Evolutionary conservation across 164 flowering plant genomes (phyloP), one percentile per base, ranked within the genome.

Genomic region (Stephania cephalantha): DNA sequence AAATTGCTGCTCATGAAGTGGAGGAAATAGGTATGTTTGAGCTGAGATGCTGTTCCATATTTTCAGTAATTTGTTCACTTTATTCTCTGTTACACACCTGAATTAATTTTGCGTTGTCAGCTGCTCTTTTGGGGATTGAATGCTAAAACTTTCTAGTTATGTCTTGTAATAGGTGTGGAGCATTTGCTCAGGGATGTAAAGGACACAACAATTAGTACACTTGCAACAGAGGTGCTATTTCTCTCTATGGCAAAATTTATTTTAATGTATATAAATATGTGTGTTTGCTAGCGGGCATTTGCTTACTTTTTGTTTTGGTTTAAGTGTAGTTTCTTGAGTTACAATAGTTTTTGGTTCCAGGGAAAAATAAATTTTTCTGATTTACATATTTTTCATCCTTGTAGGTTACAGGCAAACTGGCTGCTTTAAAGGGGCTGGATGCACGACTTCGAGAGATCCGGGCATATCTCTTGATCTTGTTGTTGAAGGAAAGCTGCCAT

Each of bases 1-100:
- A 94, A 87, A 94, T 96, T 79, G 98, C 97, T 75, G 99, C 99
- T 78, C 98, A 94, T 84, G 99, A 96, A 80, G 99, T 94, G 44
- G 99, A 96, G 86, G 99, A 96, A 87, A 96, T 96, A 66, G 98
- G 98, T 96, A 87, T 58, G 88, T 68, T 35, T 67, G 44, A 20
- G 1, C 9, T 1, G 20, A 46, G 42, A 35, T 61, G n/a, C n/a
- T 61, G 25, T 61, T 53, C 13, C 61, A 8, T 6, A 13, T 11
- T 18, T 61, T 61, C 20, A 61, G 20, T 61, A n/a, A 61, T 17
- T 61, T 61, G 4, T 18, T n/a, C 9, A 22, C 66, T n/a, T n/a
- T 20, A 18, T 25, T n/a, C 66, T 18, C 10, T 25, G 20, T 61
- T 61, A 61, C 20, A 6, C 42, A 35, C 42, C 4, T 61, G 25